phyloP scores from a whole-genome alignment of 2,329 filamentous ascomycete species.

The Monilinia vaccinii-corymbosi region DNA sequence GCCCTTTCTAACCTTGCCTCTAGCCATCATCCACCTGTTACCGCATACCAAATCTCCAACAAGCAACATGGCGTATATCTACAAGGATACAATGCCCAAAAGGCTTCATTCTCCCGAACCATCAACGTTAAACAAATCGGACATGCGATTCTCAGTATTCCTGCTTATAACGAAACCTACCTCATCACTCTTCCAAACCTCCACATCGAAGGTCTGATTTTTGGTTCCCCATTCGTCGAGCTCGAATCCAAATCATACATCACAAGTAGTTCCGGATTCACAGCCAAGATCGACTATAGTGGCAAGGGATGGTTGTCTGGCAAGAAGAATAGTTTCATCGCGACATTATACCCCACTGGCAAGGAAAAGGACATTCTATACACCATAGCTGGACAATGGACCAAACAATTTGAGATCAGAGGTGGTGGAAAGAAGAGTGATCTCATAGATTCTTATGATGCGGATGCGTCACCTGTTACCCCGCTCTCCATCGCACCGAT shows the following conservation, averaged over 20 bases:
- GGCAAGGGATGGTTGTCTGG: conserved; percentile 92
- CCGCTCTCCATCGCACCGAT: conserved; percentile 63
- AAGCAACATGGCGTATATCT: conserved; percentile 67
- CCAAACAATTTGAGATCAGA: conserved; percentile 69
- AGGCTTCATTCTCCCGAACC: conserved; percentile 86
- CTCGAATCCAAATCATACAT: conserved; percentile 81
- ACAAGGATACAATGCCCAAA: conserved; percentile 93
- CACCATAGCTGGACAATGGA: conserved; percentile 87
- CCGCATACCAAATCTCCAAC: conserved; percentile 89
- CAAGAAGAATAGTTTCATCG: conserved; percentile 87
- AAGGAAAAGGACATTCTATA: conserved; percentile 67
- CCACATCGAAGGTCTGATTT: conserved; percentile 89
- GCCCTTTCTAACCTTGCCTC: conserved; percentile 7
- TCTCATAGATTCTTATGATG: conserved; percentile 52
- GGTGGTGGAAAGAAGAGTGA: conserved; percentile 49
- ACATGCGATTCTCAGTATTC: conserved; percentile 73
- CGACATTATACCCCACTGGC: conserved; percentile 61
- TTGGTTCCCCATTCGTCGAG: conserved; percentile 81
- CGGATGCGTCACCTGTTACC: conserved; percentile 48
- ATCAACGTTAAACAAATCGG: conserved; percentile 95
- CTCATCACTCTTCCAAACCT: conserved; percentile 85
- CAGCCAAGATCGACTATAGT: conserved; percentile 83
- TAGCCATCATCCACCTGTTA: conserved; percentile 87
- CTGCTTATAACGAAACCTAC: conserved; percentile 51
- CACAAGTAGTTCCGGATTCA: conserved; percentile 75